Base-by-base conservation (phyloP, 345 rosid genomes). In the Ailanthus altissimus region DNA sequence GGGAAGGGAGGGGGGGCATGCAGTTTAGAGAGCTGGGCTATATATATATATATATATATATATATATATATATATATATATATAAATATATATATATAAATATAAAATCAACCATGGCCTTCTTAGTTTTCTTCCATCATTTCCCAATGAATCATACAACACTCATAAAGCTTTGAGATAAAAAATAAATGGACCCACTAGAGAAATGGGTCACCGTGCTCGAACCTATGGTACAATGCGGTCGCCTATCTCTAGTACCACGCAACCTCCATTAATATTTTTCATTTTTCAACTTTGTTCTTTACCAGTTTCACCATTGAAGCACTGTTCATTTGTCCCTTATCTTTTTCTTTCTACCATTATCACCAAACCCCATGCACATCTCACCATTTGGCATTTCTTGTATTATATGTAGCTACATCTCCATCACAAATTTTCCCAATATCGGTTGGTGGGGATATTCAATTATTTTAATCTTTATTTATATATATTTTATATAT, bases 301-400 rank as follows among this genome's bases (percentile, higher is more conserved):
- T 43, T 60, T 21, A 25, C 71, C 14, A 25, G 28, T 77, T 77
- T 73, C 61, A 72, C 83, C 78, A 23, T 20, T 1, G 32, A 26
- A 53, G 18, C 57, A 80, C 86, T 87, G 77, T 77, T 81, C 80
- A 74, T 78, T 84, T 81, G 8, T n/a, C 77, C 72, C 79, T 67
- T 61, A 73, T 75, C 74, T 68, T 42, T 69, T 69, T 54, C 11
- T 54, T 54, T n/a, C 8, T n/a, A 14, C 18, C 21, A 54, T 54
- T 2, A 54, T 4, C 26, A 0, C 11, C 67, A 6, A 60, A 3
- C 40, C 21, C 14, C 2, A 23, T 26, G 8, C 72, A 25, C 0
- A 47, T 68, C 15, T 70, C 72, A 38, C 23, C 68, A 64, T 15
- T 67, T 67, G 32, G 72, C 54, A 72, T 21, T 70, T 70, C 66